Evolutionary conservation across 2,329 filamentous ascomycete genomes (phyloP).

Genomic region (Fusarium agapanthi): DNA sequence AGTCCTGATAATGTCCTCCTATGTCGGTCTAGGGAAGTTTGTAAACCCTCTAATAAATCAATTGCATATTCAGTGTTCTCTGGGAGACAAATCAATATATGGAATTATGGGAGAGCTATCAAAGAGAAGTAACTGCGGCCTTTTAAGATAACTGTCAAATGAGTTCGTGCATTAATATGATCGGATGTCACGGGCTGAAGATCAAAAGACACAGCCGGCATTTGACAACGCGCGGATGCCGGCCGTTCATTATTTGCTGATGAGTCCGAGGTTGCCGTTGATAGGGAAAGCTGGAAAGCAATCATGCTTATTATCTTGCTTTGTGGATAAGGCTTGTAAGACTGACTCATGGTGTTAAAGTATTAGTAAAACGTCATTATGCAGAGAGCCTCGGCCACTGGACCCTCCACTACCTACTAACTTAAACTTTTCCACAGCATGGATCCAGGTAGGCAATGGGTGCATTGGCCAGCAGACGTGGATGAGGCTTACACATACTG

Average conservation of each 20-base stretch:
- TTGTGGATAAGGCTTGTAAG: neutral
- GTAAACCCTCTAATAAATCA: neutral
- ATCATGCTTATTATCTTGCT: constrained; percentile 15
- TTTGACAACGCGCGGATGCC: constrained; percentile 10
- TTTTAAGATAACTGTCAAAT: constrained; percentile 20
- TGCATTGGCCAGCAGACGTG: neutral
- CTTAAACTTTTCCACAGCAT: neutral
- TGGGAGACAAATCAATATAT: neutral
- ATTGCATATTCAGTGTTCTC: neutral
- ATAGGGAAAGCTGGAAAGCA: neutral
- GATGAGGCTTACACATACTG: constrained; percentile 17
- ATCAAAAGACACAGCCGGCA: constrained; percentile 20
- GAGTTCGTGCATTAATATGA: constrained; percentile 12
- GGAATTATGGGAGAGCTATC: neutral
- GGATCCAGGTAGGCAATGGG: neutral
- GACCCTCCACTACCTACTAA: neutral
- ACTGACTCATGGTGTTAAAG: neutral
- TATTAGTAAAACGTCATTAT: constrained; percentile 24
- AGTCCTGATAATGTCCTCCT: too few species aligned
- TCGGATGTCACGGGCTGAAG: constrained; percentile 34
- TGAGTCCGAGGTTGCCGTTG: constrained; percentile 35
- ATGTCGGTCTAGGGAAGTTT: neutral
- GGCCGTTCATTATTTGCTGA: constrained; percentile 4
- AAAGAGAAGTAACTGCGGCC: neutral
- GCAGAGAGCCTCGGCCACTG: neutral